Conservation (phyloP, 148 eudicot genomes). For the Chenopodium album region DNA sequence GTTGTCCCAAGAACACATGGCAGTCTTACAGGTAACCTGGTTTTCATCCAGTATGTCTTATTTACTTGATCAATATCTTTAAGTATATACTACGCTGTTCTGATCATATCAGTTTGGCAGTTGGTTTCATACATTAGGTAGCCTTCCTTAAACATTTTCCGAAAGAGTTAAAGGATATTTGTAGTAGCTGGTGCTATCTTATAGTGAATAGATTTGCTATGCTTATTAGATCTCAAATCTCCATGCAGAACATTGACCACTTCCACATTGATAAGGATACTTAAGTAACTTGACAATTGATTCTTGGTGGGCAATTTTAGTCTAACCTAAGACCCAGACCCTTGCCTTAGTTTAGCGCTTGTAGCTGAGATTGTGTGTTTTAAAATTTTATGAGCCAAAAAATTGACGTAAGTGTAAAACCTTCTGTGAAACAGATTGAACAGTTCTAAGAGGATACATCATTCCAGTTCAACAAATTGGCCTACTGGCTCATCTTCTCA, state of each 20-base stretch:
- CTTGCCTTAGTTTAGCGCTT: background rate
- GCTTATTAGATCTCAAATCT: background rate
- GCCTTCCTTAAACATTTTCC: background rate
- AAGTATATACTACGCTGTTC: background rate
- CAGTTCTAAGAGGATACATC: constrained; percentile 40
- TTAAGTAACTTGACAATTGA: background rate
- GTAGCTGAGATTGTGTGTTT: background rate
- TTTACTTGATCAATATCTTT: constrained; percentile 5
- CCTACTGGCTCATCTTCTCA: constrained; percentile 40
- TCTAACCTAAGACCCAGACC: background rate
- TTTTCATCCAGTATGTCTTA: background rate
- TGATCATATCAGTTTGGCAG: background rate
- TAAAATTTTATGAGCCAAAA: background rate
- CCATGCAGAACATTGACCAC: background rate
- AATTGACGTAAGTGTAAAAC: background rate
- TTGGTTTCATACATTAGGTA: background rate
- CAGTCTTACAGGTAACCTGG: constrained; percentile 50
- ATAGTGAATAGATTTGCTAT: background rate
- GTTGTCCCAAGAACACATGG: constrained; percentile 31
- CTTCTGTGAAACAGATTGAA: constrained; percentile 38
- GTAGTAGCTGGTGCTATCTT: no score
- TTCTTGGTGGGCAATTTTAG: background rate
- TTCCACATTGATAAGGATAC: background rate
- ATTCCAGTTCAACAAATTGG: constrained; percentile 48
- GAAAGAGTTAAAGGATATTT: no score